These are phyloP conservation scores for Ploettnerulaceae sp. DNA, from an alignment of 2,329 filamentous ascomycete species.

Conservation along the genomic window DNA sequence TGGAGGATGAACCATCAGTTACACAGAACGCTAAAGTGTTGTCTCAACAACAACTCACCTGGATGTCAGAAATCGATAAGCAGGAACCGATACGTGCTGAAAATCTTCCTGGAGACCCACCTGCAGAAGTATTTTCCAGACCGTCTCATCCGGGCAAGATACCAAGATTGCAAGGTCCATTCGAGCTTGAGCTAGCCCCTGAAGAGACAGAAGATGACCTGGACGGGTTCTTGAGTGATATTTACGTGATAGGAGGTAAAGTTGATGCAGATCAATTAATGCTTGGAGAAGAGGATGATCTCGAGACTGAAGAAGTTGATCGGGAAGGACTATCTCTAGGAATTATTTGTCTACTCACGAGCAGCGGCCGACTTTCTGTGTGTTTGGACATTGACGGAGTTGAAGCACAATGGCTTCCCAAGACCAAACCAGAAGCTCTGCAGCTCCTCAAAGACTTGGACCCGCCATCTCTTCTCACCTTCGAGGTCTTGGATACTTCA, in stretches of 20 bases:
- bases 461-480: constrained; percentile 50
- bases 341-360: constrained; percentile 55
- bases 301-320: constrained; percentile 52
- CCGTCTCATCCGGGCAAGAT: constrained; percentile 53
- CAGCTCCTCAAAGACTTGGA: constrained; percentile 37
- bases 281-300: constrained; percentile 58
- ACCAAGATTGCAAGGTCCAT: constrained; percentile 58
- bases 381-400: constrained; percentile 58
- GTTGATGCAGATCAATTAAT: constrained; percentile 56
- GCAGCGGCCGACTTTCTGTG: constrained; percentile 55
- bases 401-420: constrained; percentile 62
- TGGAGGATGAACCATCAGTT: constrained; percentile 54
- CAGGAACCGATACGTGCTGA: constrained; percentile 57
- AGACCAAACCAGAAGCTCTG: constrained; percentile 44
- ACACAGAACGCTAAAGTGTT: constrained; percentile 50
- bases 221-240: constrained; percentile 54
- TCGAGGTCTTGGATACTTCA: constrained; percentile 59
- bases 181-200: constrained; percentile 46
- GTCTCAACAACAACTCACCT: constrained; percentile 60
- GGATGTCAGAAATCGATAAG: constrained; percentile 61
- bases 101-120: constrained; percentile 43
- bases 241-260: constrained; percentile 58
- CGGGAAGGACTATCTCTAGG: constrained; percentile 56
- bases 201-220: constrained; percentile 52
- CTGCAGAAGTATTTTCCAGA: constrained; percentile 51